A percentile compares a stretch with the other conserved stretches of the same genome.
Conservation (phyloP, 805 yeast species). For the Yueomyces sinensis region DNA sequence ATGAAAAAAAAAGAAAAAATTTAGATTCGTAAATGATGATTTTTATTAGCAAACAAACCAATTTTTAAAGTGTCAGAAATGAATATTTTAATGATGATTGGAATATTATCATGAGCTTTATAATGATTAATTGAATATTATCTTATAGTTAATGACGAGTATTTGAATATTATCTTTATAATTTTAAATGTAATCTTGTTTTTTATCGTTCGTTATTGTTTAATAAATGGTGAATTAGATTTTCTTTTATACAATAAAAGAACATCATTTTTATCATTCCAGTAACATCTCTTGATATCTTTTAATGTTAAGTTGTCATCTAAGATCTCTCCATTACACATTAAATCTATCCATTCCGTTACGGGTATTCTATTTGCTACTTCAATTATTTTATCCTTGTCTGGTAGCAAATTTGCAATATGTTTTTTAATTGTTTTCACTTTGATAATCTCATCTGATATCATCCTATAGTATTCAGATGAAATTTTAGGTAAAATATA, state of each 20-base stretch:
- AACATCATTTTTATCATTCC: neutral
- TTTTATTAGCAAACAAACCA: too few relatives aligned
- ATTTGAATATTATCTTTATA: too few relatives aligned
- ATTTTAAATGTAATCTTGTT: too few relatives aligned
- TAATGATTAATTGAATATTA: too few relatives aligned
- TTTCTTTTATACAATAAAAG: neutral
- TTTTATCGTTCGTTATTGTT: too few relatives aligned
- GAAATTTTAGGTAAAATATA: slow-evolving; percentile 6
- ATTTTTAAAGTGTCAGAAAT: too few relatives aligned
- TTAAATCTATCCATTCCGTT: neutral
- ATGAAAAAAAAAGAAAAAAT: too few relatives aligned
- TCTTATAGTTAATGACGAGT: too few relatives aligned
- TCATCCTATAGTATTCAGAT: slow-evolving; percentile 41
- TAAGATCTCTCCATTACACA: slow-evolving; percentile 17
- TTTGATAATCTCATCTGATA: slow-evolving; percentile 31
- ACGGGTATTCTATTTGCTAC: neutral
- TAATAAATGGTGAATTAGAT: too few relatives aligned
- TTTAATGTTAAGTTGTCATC: slow-evolving; percentile 50
- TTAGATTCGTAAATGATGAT: too few relatives aligned
- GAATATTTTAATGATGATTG: too few relatives aligned
- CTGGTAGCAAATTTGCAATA: neutral
- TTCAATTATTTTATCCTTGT: neutral
- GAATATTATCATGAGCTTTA: too few relatives aligned
- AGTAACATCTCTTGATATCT: neutral
- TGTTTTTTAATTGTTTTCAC: neutral